phyloP scores from a whole-genome alignment of 2,329 filamentous ascomycete genomes.

The Allantophomopsis cytisporea region DNA sequence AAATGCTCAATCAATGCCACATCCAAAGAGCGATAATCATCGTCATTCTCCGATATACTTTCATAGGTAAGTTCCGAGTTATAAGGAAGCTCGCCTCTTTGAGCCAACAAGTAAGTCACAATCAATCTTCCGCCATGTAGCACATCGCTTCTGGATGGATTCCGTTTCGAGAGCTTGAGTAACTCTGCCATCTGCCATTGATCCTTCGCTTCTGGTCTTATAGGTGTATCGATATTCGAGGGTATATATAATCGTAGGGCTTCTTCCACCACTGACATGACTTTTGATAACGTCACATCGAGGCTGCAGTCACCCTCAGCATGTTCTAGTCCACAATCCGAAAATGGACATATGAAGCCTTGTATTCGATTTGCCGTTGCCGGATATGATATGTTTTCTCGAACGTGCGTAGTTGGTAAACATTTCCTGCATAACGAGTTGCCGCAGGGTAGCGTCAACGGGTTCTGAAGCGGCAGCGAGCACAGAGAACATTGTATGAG shows the following conservation, averaged over 20 bases:
- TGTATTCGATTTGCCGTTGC: slow-evolving; percentile 49
- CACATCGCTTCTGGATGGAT: slow-evolving; percentile 16
- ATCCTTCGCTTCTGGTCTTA: slow-evolving; percentile 24
- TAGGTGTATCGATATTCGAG: slow-evolving; percentile 21
- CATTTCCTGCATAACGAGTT: slow-evolving; percentile 64
- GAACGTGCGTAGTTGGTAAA: slow-evolving; percentile 50
- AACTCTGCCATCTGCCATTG: slow-evolving; percentile 26
- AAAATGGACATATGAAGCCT: slow-evolving; percentile 64
- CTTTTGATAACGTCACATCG: slow-evolving; percentile 64
- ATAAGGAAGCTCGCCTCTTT: slow-evolving; percentile 43
- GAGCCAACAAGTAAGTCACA: slow-evolving; percentile 53
- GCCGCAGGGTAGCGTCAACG: slow-evolving; percentile 71
- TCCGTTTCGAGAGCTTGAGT: slow-evolving; percentile 22
- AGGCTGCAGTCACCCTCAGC: slow-evolving; percentile 61
- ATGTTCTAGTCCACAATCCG: slow-evolving; percentile 55
- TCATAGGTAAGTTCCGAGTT: slow-evolving; percentile 40
- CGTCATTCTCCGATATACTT: slow-evolving; percentile 11
- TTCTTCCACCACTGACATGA: slow-evolving; percentile 44
- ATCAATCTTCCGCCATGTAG: slow-evolving; percentile 44
- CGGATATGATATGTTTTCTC: slow-evolving; percentile 67
- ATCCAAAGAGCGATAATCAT: slow-evolving; percentile 24
- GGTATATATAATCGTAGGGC: slow-evolving; percentile 31
- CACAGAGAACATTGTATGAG: slow-evolving; percentile 69
- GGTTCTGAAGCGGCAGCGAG: slow-evolving; percentile 50
- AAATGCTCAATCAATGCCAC: slow-evolving; percentile 37